Conservation (phyloP, 2,329 filamentous ascomycete species). For the Colletotrichum echinochloae region DNA sequence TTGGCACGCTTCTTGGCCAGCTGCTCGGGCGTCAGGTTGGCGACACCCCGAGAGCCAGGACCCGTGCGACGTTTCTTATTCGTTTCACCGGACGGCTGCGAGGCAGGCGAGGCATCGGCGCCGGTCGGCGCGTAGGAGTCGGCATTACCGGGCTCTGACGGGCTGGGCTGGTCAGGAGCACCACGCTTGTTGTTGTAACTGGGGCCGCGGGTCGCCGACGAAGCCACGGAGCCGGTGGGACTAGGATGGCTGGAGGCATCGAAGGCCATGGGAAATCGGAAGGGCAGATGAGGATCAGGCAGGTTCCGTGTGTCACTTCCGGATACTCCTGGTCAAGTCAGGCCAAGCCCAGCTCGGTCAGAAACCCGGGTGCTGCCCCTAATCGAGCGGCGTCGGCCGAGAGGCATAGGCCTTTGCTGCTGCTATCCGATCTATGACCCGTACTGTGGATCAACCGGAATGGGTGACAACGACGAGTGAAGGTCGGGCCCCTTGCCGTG, state of each 20-base stretch:
- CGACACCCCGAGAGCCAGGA: conserved; percentile 62
- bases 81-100: conserved; percentile 36
- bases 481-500: conserved; percentile 10
- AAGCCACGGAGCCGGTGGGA: conserved; percentile 39
- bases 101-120: conserved; percentile 23
- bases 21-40: conserved; percentile 79
- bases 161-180: conserved; percentile 32
- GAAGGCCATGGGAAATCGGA: conserved; percentile 32
- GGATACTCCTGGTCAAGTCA: conserved; percentile 1
- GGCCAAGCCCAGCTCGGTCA: conserved; percentile 29
- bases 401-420: conserved; percentile 17
- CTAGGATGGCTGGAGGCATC: conserved; percentile 40
- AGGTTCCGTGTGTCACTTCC: neutral
- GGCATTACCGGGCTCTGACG: conserved; percentile 24
- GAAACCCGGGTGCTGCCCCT: conserved; percentile 29
- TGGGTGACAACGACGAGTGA: neutral
- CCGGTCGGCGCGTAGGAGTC: conserved; percentile 17
- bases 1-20: conserved; percentile 75
- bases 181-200: conserved; percentile 26
- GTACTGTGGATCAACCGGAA: conserved; percentile 12
- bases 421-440: neutral
- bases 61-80: conserved; percentile 61
- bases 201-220: conserved; percentile 29
- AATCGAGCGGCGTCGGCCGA: conserved; percentile 20
- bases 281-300: neutral